Conservation (phyloP, 768 basidiomycete species). For the Tulasnella sp. region DNA sequence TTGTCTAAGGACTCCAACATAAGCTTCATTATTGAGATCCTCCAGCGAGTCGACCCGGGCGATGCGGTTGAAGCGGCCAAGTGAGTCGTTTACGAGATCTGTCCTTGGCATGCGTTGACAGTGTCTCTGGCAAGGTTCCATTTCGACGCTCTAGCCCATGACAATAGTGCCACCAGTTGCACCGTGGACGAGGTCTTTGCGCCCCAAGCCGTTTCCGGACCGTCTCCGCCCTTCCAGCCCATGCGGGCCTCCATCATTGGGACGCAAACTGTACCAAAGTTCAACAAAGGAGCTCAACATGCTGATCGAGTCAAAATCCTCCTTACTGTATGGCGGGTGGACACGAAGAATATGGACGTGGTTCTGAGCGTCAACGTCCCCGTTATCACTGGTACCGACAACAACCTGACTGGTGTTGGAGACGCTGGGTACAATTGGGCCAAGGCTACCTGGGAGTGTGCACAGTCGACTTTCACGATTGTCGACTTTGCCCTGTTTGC, state of each 20-base stretch:
- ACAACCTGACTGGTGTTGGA: constrained; percentile 28
- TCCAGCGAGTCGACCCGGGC: constrained; percentile 53
- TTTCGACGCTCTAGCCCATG: constrained; percentile 80
- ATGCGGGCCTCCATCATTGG: constrained; percentile 53
- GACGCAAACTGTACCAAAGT: constrained; percentile 62
- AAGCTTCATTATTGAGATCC: constrained; percentile 75
- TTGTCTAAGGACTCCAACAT: constrained; percentile 52
- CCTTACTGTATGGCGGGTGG: constrained; percentile 70
- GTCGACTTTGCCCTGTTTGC: constrained; percentile 60
- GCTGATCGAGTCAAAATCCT: constrained; percentile 63
- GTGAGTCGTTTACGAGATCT: constrained; percentile 32
- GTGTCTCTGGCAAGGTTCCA: constrained; percentile 53
- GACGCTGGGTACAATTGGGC: constrained; percentile 28
- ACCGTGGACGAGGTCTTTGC: constrained; percentile 25
- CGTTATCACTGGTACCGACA: constrained; percentile 32
- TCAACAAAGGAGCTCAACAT: constrained; percentile 36
- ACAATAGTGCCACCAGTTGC: constrained; percentile 61
- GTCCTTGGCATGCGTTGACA: neutral
- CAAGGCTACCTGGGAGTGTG: constrained; percentile 38
- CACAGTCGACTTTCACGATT: constrained; percentile 51
- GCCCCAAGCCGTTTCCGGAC: constrained; percentile 27
- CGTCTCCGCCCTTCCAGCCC: constrained; percentile 35
- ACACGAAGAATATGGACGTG: constrained; percentile 59
- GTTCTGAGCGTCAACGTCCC: constrained; percentile 81
- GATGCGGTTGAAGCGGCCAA: constrained; percentile 52